Percentiles rank a stretch among this genome's conserved stretches.
phyloP scores from a whole-genome alignment of 1,284 basidiomycete genomes.

The Malassezia pachydermatis region DNA sequence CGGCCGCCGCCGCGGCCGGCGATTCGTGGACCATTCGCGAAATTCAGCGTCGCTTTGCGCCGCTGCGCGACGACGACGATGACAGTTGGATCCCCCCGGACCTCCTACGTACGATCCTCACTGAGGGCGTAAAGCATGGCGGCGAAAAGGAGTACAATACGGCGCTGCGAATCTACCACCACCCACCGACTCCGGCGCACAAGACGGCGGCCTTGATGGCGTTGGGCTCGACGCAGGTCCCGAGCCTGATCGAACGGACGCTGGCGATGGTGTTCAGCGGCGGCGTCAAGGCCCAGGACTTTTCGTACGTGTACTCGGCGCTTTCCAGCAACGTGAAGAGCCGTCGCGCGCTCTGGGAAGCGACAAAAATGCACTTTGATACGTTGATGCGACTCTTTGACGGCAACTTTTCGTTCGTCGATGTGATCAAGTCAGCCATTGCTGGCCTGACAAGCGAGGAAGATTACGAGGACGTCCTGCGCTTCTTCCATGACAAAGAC shows the following conservation, averaged over 20 bases:
- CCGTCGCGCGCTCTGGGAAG: constrained; percentile 46
- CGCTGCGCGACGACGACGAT: constrained; percentile 65
- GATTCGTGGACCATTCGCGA: constrained; percentile 51
- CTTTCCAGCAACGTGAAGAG: constrained; percentile 41
- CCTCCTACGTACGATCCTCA: constrained; percentile 30
- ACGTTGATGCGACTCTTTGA: constrained; percentile 57
- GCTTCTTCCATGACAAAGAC: constrained; percentile 53
- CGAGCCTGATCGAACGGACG: constrained; percentile 43
- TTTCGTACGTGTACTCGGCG: constrained; percentile 44
- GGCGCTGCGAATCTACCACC: constrained; percentile 58
- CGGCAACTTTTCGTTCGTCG: constrained; percentile 39
- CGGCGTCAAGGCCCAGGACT: constrained; percentile 49
- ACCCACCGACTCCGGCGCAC: constrained; percentile 53
- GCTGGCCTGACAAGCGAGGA: constrained; percentile 58
- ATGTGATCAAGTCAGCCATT: constrained; percentile 54
- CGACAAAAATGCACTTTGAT: constrained; percentile 44
- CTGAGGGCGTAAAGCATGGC: constrained; percentile 59
- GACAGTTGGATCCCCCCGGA: constrained; percentile 63
- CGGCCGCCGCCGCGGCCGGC: constrained; percentile 54
- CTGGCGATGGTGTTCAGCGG: constrained; percentile 36
- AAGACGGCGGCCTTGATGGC: constrained; percentile 48
- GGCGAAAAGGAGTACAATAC: constrained; percentile 61
- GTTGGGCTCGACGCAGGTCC: constrained; percentile 38
- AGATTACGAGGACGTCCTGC: constrained; percentile 60
- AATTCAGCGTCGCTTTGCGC: constrained; percentile 63